These are phyloP conservation scores for Schizochytrium sp. DNA, from an alignment of 108 stramenopile species.

Conservation along the genomic window DNA sequence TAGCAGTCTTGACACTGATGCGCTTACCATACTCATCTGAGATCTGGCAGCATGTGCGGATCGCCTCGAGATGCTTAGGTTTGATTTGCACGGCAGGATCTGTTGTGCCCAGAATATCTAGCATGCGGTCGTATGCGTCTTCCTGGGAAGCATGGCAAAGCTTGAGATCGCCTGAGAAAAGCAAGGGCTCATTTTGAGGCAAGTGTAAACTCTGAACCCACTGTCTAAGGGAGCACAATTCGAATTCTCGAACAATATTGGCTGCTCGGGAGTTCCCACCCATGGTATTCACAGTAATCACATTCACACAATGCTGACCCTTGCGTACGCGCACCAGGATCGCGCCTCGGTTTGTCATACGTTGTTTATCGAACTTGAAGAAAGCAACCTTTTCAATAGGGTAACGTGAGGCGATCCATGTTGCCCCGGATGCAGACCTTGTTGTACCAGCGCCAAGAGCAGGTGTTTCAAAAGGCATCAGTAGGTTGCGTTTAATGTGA, in stretches of 20 bases:
- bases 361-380: not conserved
- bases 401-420: not conserved
- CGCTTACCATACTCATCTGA: too few relatives aligned
- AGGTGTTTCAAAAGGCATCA: slow-evolving; percentile 2
- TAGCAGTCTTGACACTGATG: too few relatives aligned
- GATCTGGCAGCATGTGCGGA: not conserved
- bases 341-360: not conserved
- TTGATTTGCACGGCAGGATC: not conserved
- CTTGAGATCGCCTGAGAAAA: not conserved
- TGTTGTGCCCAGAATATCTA: not conserved
- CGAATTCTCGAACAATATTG: not conserved
- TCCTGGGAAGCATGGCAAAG: not conserved
- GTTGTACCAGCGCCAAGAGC: not conserved
- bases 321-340: slow-evolving; percentile 9
- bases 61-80: not conserved
- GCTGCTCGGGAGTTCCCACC: not conserved
- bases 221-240: not conserved
- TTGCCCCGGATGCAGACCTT: not conserved
- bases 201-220: not conserved
- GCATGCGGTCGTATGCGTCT: slow-evolving; percentile 39
- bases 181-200: not conserved
- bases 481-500: not conserved
- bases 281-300: not conserved
- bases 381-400: not conserved
- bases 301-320: not conserved